Conservation (phyloP, 768 basidiomycete species). For the Naganishia vaughanmartiniae region DNA sequence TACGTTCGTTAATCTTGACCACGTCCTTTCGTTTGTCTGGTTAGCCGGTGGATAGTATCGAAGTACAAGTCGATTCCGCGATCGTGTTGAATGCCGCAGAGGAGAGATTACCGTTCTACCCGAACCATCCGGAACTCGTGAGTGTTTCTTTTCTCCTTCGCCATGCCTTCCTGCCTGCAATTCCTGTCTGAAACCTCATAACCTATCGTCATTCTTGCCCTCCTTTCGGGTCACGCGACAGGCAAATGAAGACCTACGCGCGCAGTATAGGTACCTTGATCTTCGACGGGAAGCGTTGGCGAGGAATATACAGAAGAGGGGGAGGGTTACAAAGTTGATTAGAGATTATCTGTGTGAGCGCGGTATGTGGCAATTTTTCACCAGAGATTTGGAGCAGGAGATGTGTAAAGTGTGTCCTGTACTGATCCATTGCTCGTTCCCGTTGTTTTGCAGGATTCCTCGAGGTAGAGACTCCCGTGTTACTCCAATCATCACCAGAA, state of each 20-base stretch:
- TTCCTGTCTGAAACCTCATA: too few species aligned
- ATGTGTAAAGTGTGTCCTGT: background rate
- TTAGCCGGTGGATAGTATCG: constrained; percentile 55
- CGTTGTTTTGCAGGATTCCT: constrained; percentile 64
- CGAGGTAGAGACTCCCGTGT: constrained; percentile 89
- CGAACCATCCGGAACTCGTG: constrained; percentile 73
- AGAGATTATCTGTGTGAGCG: constrained; percentile 69
- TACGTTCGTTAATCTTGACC: background rate
- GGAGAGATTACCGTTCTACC: constrained; percentile 72
- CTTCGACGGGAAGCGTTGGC: constrained; percentile 72
- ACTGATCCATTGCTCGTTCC: constrained; percentile 26
- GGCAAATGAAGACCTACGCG: constrained; percentile 82
- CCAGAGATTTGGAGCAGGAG: background rate
- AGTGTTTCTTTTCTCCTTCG: constrained; percentile 40
- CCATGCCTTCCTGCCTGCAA: constrained; percentile 11
- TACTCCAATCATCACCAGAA: constrained; percentile 88
- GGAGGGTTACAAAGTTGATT: constrained; percentile 73
- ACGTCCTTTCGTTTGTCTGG: background rate
- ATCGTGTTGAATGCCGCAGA: constrained; percentile 77
- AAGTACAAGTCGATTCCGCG: constrained; percentile 69
- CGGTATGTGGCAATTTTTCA: constrained; percentile 57
- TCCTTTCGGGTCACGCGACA: too few species aligned
- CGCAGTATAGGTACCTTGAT: constrained; percentile 83
- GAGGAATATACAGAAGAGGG: constrained; percentile 75
- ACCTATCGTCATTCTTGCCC: too few species aligned